These are phyloP conservation scores for Pontederia paniculata DNA, from an alignment of 176 grass and related monocot genomes.

Conservation along the genomic window DNA sequence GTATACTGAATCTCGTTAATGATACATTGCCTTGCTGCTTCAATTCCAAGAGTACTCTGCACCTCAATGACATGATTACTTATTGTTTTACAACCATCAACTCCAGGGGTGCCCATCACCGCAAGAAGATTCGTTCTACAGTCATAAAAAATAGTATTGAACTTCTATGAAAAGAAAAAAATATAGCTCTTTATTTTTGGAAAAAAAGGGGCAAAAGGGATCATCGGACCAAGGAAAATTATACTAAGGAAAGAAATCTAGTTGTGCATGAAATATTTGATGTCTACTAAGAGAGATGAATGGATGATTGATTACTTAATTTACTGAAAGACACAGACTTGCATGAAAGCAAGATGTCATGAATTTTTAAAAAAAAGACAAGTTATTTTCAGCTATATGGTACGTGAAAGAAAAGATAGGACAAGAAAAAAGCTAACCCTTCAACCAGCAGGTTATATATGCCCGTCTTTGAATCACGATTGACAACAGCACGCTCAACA, in stretches of 20 bases:
- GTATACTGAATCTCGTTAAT: conserved; percentile 68
- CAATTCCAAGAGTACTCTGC: conserved; percentile 61
- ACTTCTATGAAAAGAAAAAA: too few relatives aligned
- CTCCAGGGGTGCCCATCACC: conserved; percentile 67
- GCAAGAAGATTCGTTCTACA: conserved; percentile 83
- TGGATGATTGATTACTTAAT: too few relatives aligned
- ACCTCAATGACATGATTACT: conserved; percentile 89
- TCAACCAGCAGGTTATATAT: conserved; percentile 55
- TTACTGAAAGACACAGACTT: too few relatives aligned
- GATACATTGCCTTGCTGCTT: conserved; percentile 73
- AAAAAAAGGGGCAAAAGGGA: too few relatives aligned
- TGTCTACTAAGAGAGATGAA: too few relatives aligned
- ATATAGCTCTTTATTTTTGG: too few relatives aligned
- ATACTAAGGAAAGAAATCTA: too few relatives aligned
- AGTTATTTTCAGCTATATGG: too few relatives aligned
- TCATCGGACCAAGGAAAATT: too few relatives aligned
- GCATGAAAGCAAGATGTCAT: too few relatives aligned
- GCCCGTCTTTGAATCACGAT: conserved; percentile 12
- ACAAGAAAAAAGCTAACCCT: conserved; percentile 44
- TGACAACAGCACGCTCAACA: conserved; percentile 74
- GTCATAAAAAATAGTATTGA: conserved; percentile 14
- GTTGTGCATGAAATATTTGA: too few relatives aligned
- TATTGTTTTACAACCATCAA: conserved; percentile 61
- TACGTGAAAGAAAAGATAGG: not conserved
- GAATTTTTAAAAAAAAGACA: not conserved